Evolutionary conservation across 208 protist genomes (phyloP), one percentile per base, ranked within the genome.

Genomic region (Leishmania lainsoni): DNA sequence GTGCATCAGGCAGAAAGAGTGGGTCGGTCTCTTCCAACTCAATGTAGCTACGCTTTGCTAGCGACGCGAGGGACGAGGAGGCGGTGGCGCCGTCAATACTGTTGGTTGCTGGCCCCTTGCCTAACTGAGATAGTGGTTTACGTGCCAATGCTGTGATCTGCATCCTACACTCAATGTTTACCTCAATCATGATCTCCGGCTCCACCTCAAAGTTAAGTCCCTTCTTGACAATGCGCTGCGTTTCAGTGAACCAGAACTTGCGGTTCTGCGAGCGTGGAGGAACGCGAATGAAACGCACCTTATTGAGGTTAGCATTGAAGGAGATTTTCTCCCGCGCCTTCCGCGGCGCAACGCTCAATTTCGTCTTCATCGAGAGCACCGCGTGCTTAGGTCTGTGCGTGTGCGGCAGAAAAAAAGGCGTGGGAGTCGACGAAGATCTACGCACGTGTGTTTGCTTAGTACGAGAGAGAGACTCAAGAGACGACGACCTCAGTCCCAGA

Each of bases 241-340:
- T 89, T 73, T 95, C 92, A 0, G 91, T 93, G 71, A 97, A 97
- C 94, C 94, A 97, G 73, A 89, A 97, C 29, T 91, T 84, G 6
- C 81, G 39, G 74, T 97, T 96, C 80, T 93, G 87, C 45, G 90
- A 90, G 51, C 91, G 91, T 14, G 94, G 90, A 2, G 94, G 94
- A 3, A 90, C 88, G 29, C 87, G 89, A 16, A 97, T 88, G 65
- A 96, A 87, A 72, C 87, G 88, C 22, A 97, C 94, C 58, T 83
- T 91, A 75, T 96, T 95, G 10, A 87, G 83, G 51, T 88, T 87
- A 1, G 87, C 78, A 22, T 93, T 87, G 72, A 97, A 96, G 16
- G 89, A 90, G 71, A 97, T 90, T 70, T 76, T 79, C 76, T 89
- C 89, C 22, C 85, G 65, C 29, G 63, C 79, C 29, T 83, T 84